phyloP scores from a whole-genome alignment of 75 land plant genomes.

The Pinus albicaulis region DNA sequence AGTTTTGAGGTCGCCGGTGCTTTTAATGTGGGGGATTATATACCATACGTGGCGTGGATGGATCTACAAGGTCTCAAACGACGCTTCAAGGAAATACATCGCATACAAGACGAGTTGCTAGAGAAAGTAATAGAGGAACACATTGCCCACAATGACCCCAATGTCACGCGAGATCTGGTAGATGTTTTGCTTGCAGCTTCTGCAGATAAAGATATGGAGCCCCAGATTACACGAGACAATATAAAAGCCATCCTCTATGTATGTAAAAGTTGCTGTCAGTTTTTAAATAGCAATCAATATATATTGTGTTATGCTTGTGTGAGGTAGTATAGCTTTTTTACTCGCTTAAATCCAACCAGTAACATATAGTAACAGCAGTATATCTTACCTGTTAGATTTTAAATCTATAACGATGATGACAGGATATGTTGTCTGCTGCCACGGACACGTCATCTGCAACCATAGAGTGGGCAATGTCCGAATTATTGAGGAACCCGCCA shows the following conservation, averaged over 20 bases:
- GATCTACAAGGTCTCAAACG: constrained; percentile 36
- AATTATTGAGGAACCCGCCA: constrained; percentile 23
- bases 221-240: constrained; percentile 19
- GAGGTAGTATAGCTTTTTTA: too few species aligned
- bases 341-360: too few species aligned
- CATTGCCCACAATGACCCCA: constrained; percentile 8
- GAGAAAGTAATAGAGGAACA: constrained; percentile 30
- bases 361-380: too few species aligned
- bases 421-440: constrained; percentile 39
- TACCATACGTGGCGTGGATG: constrained; percentile 10
- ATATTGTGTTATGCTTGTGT: too few species aligned
- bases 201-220: constrained; percentile 9
- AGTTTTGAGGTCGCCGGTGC: constrained; percentile 15
- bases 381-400: too few species aligned
- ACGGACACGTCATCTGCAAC: constrained; percentile 21
- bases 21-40: constrained; percentile 31
- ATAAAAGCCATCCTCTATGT: constrained; percentile 19
- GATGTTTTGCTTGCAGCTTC: constrained; percentile 19
- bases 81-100: constrained; percentile 14
- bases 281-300: too few species aligned
- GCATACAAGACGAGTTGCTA: constrained; percentile 27
- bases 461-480: constrained; percentile 37
- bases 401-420: neutral
- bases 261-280: neutral
- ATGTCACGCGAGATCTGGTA: neutral